A percentile compares a stretch with the other conserved stretches of the same genome.
phyloP scores from a whole-genome alignment of 2,329 filamentous ascomycete species.

The Sclerotinia borealis region DNA sequence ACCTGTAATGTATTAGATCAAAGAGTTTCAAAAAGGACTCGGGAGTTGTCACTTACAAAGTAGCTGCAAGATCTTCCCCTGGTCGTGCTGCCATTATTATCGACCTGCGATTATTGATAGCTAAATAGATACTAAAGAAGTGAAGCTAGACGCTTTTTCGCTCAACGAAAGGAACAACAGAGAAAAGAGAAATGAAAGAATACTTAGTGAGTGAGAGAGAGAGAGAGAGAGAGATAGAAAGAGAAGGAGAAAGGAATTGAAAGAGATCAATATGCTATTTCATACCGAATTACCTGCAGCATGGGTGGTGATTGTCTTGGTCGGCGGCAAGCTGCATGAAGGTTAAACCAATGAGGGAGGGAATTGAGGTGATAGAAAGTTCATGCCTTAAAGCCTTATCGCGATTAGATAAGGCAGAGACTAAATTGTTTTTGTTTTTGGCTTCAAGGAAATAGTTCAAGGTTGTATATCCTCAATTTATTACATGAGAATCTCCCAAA shows the following conservation, averaged over 20 bases:
- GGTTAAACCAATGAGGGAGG: neutral
- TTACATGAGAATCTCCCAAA: neutral
- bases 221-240: neutral
- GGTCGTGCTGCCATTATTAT: slow-evolving; percentile 41
- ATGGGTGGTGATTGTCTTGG: slow-evolving; percentile 3
- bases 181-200: neutral
- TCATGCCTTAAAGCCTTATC: slow-evolving; percentile 6
- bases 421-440: slow-evolving; percentile 11
- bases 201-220: neutral
- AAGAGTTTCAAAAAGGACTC: slow-evolving; percentile 14
- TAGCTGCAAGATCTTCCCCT: slow-evolving; percentile 47
- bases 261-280: neutral
- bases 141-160: neutral
- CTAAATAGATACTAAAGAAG: neutral
- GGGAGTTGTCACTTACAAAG: slow-evolving; percentile 40
- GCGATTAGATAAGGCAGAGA: slow-evolving; percentile 12
- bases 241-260: neutral
- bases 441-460: neutral
- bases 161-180: neutral
- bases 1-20: slow-evolving; percentile 43
- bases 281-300: slow-evolving; percentile 3
- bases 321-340: slow-evolving; percentile 12
- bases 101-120: slow-evolving; percentile 13
- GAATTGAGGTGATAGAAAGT: neutral
- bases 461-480: neutral